A percentile compares a stretch with the other conserved stretches of the same genome.
These are phyloP conservation scores for Xeromyces bisporus DNA, from an alignment of 495 filamentous ascomycete genomes.

Conservation along the genomic window DNA sequence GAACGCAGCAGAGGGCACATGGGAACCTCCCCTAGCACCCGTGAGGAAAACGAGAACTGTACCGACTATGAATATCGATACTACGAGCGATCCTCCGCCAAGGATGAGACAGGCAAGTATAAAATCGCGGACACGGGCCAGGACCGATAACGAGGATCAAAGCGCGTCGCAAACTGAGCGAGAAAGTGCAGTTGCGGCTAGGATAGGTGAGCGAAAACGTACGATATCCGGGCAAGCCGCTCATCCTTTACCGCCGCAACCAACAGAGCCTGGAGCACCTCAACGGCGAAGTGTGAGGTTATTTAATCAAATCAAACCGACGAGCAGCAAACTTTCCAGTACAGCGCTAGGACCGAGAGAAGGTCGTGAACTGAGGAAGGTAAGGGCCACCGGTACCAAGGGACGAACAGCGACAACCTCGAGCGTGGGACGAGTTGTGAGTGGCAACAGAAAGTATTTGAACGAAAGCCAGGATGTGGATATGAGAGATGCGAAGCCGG, in stretches of 20 bases:
- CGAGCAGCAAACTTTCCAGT: conserved; percentile 36
- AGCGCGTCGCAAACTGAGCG: conserved; percentile 18
- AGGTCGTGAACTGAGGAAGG: conserved; percentile 61
- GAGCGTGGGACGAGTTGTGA: conserved; percentile 67
- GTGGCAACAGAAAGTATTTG: conserved; percentile 51
- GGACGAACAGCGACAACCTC: conserved; percentile 36
- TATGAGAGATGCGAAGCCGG: conserved; percentile 32
- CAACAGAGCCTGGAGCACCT: conserved; percentile 46
- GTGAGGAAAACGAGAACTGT: conserved; percentile 41
- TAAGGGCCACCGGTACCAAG: conserved; percentile 45
- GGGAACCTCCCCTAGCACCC: conserved; percentile 56
- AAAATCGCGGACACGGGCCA: conserved; percentile 29
- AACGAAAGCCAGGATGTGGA: conserved; percentile 53
- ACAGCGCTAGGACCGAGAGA: conserved; percentile 38
- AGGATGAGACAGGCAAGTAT: conserved; percentile 43
- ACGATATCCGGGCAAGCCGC: conserved; percentile 71
- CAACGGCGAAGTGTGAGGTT: conserved; percentile 67
- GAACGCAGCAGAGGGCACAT: conserved; percentile 12
- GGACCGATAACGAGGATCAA: conserved; percentile 34
- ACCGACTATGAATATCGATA: conserved; percentile 35
- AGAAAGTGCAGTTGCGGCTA: conserved; percentile 18
- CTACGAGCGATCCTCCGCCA: conserved; percentile 40
- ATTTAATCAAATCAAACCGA: conserved; percentile 51
- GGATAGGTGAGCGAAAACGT: conserved; percentile 51
- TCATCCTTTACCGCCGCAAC: conserved; percentile 35